Evolutionary conservation across 2,329 filamentous ascomycete species (phyloP), one percentile per base, ranked within the genome.

Genomic region (Ophioceras dolichostomum): DNA sequence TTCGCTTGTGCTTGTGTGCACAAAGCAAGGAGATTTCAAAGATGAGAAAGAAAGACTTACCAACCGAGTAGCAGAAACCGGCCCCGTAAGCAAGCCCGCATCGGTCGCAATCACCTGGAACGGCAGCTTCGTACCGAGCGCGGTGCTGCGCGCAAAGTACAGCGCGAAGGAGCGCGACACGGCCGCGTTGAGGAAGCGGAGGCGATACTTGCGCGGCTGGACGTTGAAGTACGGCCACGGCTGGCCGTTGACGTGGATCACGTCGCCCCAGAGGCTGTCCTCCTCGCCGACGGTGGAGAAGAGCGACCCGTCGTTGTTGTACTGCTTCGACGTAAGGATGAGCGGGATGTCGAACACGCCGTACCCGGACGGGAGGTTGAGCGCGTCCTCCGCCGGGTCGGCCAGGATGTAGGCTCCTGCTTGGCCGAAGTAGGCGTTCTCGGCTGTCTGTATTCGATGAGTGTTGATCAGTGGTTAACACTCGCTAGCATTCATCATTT

Each of bases 161-260:
- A 75, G 51, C 13, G 59, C 52, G 40, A 68, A 74, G 13, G 61
- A 59, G 33, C 65, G 52, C 19, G 59, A 64, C 36, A 70, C 47
- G n/a, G 64, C 59, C 10, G 64, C 61, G 49, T 75, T 64, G 19
- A 73, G 59, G 38, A 75, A 48, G 3, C 72, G 58, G 45, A 77
- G 64, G 16, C 71, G 67, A 51, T 77, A 76, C 49, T 75, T 76
- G 48, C 72, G 64, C 6, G 69, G 70, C 51, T 77, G 67, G 4
- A 76, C 71, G n/a, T 64, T 59, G 9, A 73, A 45, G 43, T 61
- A 75, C 3, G 73, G 73, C 72, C 72, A 76, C 3, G 72, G 71
- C 44, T 70, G 64, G 2, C 67, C 68, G 45, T 76, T 76, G 39
- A 75, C 70, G 32, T 74, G 63, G 36, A 75, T 71, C 2, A 71